Base-by-base conservation (phyloP, 164 flowering plant genomes). In the Kingdonia uniflora region DNA sequence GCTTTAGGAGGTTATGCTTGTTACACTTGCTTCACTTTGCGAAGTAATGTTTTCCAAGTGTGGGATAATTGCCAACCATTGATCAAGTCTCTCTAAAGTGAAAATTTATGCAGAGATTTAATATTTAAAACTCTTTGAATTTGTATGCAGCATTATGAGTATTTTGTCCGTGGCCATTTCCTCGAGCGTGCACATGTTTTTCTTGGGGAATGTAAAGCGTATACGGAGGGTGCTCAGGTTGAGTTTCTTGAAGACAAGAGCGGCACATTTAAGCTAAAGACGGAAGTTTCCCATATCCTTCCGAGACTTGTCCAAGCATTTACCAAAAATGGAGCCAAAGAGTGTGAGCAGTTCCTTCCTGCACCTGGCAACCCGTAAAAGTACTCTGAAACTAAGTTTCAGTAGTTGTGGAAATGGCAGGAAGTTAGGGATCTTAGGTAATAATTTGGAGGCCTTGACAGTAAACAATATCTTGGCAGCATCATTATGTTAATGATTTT, bases 301-400 rank as follows among this genome's bases (percentile, higher is more conserved):
- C 51, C 51, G 13, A 47, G 51, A 47, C 20, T 47, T 23, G 51
- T 47, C 6, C 33, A 47, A 11, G n/a, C 29, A 22, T 47, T 47
- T 22, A 21, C 26, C 8, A 47, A 24, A 47, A 47, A 47, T 13
- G 51, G 51, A 21, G 51, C 51, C 5, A 12, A 8, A 14, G 51
- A 47, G 14, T 47, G 51, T 47, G 51, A 47, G 29, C 51, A 47
- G 51, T 47, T 47, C 23, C 51, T 47, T 25, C 51, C 25, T 21
- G 16, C 23, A 21, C 51, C 35, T 29, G 8, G 8, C 35, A 8
- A 8, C 35, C 35, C 35, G 6, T 29, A 8, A 29, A 29, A 29
- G 35, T 29, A 29, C n/a, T 29, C 35, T 29, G 35, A 29, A 29
- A 29, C 6, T 29, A 3, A 29, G 35, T 8, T 29, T 8, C 35